phyloP scores from a whole-genome alignment of 2,329 filamentous ascomycete species.

The Zasmidium angulare region DNA sequence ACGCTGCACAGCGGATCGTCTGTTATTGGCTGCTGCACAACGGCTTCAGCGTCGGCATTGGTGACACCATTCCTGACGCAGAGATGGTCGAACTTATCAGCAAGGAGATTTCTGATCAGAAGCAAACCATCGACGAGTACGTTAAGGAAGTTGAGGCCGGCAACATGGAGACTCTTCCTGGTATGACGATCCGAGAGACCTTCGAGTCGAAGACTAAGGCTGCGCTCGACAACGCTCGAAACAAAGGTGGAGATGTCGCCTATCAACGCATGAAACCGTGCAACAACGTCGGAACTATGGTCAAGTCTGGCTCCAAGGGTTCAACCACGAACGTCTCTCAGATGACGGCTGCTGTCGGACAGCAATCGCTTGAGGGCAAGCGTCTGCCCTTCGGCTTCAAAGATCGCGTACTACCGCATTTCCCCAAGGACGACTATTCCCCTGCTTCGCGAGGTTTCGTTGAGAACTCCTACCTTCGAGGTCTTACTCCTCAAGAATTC shows the following conservation, averaged over 20 bases:
- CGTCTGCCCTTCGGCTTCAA: constrained; percentile 99
- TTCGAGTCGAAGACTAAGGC: constrained; percentile 97
- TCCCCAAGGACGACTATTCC: constrained; percentile 99
- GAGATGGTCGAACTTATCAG: constrained; percentile 82
- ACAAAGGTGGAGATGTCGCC: constrained; percentile 89
- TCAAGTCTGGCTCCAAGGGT: constrained; percentile 94
- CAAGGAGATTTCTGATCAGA: constrained; percentile 75
- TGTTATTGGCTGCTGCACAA: constrained; percentile 97
- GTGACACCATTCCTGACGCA: constrained; percentile 92
- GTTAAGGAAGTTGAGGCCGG: constrained; percentile 80
- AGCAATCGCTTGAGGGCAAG: constrained; percentile 97
- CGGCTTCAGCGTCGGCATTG: constrained; percentile 96
- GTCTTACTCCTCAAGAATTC: constrained; percentile 91
- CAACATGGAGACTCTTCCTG: constrained; percentile 84
- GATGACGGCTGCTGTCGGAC: constrained; percentile 96
- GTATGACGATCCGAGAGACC: constrained; percentile 98
- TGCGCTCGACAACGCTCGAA: constrained; percentile 91
- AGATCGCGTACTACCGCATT: constrained; percentile 93
- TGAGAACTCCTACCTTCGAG: constrained; percentile 96
- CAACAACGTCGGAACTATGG: constrained; percentile 97
- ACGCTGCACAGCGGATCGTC: constrained; percentile 89
- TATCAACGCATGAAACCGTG: constrained; percentile 90
- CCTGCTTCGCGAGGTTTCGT: constrained; percentile 96
- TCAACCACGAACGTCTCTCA: constrained; percentile 99
- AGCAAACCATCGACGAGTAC: constrained; percentile 73